Percentiles rank a stretch among this genome's conserved stretches.
These are phyloP conservation scores for Bisporella sp. DNA, from an alignment of 2,329 filamentous ascomycete species.

Conservation along the genomic window DNA sequence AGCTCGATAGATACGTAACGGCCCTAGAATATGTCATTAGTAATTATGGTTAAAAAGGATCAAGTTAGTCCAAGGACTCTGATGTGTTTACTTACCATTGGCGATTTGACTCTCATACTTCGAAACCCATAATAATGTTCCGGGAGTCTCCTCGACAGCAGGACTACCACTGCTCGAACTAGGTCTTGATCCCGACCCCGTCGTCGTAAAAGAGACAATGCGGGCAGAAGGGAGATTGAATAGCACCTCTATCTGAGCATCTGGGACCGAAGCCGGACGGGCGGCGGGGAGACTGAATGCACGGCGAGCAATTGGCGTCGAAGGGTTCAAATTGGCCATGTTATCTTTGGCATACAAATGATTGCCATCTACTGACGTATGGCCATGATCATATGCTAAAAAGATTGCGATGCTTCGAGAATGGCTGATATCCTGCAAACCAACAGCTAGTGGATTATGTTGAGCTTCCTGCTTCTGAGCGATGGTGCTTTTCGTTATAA, in stretches of 20 bases:
- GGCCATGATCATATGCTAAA: constrained; percentile 7
- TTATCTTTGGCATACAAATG: constrained; percentile 1
- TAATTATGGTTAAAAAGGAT: too few relatives aligned
- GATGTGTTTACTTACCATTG: constrained; percentile 46
- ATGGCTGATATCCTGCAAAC: too few relatives aligned
- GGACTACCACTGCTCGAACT: constrained; percentile 22
- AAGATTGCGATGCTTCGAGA: not conserved
- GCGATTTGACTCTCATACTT: constrained; percentile 77
- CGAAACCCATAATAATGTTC: constrained; percentile 66
- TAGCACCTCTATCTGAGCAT: constrained; percentile 26
- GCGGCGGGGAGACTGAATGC: constrained; percentile 18
- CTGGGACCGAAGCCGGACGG: constrained; percentile 12
- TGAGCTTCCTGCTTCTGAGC: too few relatives aligned
- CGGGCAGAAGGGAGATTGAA: constrained; percentile 25
- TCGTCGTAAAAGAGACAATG: constrained; percentile 47
- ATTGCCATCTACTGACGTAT: constrained; percentile 4
- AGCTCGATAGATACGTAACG: constrained; percentile 77
- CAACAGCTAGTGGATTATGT: too few relatives aligned
- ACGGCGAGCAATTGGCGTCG: constrained; percentile 12
- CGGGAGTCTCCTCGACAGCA: constrained; percentile 42
- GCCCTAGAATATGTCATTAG: constrained; percentile 39
- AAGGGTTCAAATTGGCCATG: constrained; percentile 18
- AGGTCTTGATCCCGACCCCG: constrained; percentile 4
- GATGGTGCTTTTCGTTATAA: too few relatives aligned
- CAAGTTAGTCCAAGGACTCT: too few relatives aligned